Percentiles rank a stretch among this genome's conserved stretches.
These are phyloP conservation scores for Ulota crispa DNA, from an alignment of 225 moss, liverwort and hornwort genomes.

Conservation along the genomic window DNA sequence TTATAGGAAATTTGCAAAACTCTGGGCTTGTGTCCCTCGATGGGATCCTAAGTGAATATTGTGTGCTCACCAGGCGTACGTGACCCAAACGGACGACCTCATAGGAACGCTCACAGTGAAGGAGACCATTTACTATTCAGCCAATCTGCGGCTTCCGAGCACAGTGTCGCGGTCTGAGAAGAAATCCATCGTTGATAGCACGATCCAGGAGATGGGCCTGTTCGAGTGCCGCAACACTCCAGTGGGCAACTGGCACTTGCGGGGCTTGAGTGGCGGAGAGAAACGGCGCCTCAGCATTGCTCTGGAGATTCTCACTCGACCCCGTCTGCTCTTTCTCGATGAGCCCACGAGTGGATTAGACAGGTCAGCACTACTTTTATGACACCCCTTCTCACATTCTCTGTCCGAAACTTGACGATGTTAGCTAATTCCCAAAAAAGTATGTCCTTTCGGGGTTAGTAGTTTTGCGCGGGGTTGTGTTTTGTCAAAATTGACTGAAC, in stretches of 20 bases:
- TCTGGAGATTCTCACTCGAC: slow-evolving; percentile 79
- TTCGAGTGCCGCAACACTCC: slow-evolving; percentile 66
- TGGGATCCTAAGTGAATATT: background rate
- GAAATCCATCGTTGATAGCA: slow-evolving; percentile 63
- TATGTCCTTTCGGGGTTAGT: background rate
- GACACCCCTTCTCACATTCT: background rate
- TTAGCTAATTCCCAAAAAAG: background rate
- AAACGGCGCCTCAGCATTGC: slow-evolving; percentile 91
- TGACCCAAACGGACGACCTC: slow-evolving; percentile 85
- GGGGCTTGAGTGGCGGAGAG: slow-evolving; percentile 86
- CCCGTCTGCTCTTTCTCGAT: slow-evolving; percentile 87
- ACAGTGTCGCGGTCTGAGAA: slow-evolving; percentile 49
- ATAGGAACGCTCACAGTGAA: slow-evolving; percentile 81
- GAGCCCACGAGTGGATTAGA: slow-evolving; percentile 94
- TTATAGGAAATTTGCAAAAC: background rate
- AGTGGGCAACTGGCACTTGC: slow-evolving; percentile 90
- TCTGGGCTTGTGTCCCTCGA: background rate
- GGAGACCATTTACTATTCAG: slow-evolving; percentile 77
- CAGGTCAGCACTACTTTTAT: slow-evolving; percentile 30
- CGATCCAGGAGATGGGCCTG: slow-evolving; percentile 79
- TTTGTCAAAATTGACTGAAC: background rate
- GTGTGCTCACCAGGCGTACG: slow-evolving; percentile 65
- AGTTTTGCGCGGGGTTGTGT: background rate
- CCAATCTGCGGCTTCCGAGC: slow-evolving; percentile 67
- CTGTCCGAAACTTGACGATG: background rate